Evolutionary conservation across 129 eudicot species (phyloP).

Genomic region (Tagetes patula): DNA sequence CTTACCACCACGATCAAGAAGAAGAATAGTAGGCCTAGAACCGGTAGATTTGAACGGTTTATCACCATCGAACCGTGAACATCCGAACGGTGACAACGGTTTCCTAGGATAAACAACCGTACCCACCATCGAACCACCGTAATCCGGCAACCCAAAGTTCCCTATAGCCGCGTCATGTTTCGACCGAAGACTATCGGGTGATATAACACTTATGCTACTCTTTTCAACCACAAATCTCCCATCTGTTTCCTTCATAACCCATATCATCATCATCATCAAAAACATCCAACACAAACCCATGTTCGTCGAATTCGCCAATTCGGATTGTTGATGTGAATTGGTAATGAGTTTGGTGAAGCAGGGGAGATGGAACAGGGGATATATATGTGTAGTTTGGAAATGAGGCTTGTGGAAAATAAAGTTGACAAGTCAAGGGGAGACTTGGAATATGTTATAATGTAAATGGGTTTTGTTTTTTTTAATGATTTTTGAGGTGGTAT

Average conservation of each 20-base stretch:
- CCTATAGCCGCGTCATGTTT: constrained; percentile 88
- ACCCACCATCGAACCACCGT: constrained; percentile 95
- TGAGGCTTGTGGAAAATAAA: constrained; percentile 22
- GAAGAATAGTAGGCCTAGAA: constrained; percentile 72
- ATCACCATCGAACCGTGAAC: constrained; percentile 58
- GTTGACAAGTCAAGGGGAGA: constrained; percentile 41
- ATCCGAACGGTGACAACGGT: constrained; percentile 37
- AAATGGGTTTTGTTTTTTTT: not conserved
- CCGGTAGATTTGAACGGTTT: constrained; percentile 73
- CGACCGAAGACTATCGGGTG: constrained; percentile 49
- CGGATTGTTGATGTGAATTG: not conserved
- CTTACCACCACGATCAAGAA: constrained; percentile 96
- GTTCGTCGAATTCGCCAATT: not conserved
- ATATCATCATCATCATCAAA: constrained; percentile 8
- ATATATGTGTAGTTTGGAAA: not conserved
- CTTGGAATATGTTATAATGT: constrained; percentile 20
- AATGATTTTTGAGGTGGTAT: not conserved
- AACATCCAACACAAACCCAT: not conserved
- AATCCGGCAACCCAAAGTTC: constrained; percentile 88
- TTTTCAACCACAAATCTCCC: constrained; percentile 87
- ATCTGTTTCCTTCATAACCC: constrained; percentile 29
- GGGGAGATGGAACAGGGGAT: constrained; percentile 15
- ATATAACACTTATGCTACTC: constrained; percentile 63
- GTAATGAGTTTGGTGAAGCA: constrained; percentile 7
- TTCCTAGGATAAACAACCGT: constrained; percentile 58